Conservation (phyloP, 1,284 basidiomycete genomes). For the Cutaneotrichosporon sp. region DNA sequence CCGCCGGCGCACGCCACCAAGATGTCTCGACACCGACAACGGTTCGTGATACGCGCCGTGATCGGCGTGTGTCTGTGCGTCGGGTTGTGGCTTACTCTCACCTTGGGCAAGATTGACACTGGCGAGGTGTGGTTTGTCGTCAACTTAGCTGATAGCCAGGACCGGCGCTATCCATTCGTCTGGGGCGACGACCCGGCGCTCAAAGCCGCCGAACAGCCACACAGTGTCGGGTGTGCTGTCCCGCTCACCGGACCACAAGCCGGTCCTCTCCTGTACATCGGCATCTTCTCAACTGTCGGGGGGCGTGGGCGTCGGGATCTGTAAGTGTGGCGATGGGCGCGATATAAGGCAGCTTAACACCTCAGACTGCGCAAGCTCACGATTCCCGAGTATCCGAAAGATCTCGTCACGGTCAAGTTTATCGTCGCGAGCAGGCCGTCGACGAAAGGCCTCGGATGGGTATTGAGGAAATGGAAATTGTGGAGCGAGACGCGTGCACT, state of each 20-base stretch:
- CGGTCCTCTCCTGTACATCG: conserved; percentile 44
- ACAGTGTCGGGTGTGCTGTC: conserved; percentile 46
- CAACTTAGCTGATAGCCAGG: no score
- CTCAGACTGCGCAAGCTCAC: conserved; percentile 36
- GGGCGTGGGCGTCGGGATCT: conserved; percentile 36
- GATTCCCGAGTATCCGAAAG: conserved; percentile 42
- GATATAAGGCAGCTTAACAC: not conserved
- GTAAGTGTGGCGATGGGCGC: conserved; percentile 25
- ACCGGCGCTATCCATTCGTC: no score
- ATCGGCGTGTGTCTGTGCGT: no score
- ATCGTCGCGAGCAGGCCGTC: conserved; percentile 30
- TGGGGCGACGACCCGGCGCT: no score
- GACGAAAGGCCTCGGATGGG: conserved; percentile 8
- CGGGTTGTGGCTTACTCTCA: no score
- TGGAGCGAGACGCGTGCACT: no score
- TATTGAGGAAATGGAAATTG: conserved; percentile 15
- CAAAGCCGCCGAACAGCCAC: conserved; percentile 40
- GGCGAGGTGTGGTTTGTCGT: no score
- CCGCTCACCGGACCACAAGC: conserved; percentile 31
- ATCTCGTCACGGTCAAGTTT: conserved; percentile 48
- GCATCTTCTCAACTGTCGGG: conserved; percentile 44
- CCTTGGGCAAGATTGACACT: no score
- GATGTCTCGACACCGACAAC: no score
- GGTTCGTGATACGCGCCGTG: no score
- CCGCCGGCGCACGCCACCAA: no score